These are phyloP conservation scores for Pseudognaphalium luteoalbum DNA, from an alignment of 129 eudicot species.

Conservation along the genomic window DNA sequence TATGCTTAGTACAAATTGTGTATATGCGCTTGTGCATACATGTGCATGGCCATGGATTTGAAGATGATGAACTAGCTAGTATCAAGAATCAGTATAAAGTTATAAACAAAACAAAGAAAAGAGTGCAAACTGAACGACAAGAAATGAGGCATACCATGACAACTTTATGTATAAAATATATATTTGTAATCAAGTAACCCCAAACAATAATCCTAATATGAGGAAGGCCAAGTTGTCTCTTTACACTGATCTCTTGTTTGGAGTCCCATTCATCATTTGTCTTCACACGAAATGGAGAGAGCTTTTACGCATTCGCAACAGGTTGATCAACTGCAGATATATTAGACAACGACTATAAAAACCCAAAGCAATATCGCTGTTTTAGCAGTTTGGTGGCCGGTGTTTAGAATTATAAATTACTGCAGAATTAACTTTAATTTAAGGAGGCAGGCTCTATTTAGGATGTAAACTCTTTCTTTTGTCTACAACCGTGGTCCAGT, in stretches of 20 bases:
- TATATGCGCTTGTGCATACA: background rate
- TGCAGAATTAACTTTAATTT: background rate
- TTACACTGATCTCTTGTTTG: constrained; percentile 24
- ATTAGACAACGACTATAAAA: background rate
- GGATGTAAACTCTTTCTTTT: too few relatives aligned
- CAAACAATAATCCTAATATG: background rate
- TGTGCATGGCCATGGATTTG: background rate
- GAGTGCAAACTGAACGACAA: constrained; percentile 27
- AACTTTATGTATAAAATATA: background rate
- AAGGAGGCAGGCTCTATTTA: background rate
- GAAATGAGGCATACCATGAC: constrained; percentile 21
- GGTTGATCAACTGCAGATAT: background rate
- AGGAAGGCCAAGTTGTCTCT: constrained; percentile 31
- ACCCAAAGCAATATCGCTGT: background rate
- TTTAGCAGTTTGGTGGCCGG: background rate
- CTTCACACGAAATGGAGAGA: background rate
- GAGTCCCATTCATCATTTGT: constrained; percentile 6
- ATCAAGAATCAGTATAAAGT: background rate
- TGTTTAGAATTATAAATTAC: background rate
- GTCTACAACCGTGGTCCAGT: too few relatives aligned
- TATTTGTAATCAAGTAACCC: background rate
- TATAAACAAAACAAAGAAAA: constrained; percentile 26
- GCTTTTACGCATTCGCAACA: background rate
- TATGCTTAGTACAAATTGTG: too few relatives aligned
- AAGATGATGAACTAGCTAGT: background rate